phyloP scores from a whole-genome alignment of 2,329 filamentous ascomycete genomes.

The Plectosphaerella sp. region DNA sequence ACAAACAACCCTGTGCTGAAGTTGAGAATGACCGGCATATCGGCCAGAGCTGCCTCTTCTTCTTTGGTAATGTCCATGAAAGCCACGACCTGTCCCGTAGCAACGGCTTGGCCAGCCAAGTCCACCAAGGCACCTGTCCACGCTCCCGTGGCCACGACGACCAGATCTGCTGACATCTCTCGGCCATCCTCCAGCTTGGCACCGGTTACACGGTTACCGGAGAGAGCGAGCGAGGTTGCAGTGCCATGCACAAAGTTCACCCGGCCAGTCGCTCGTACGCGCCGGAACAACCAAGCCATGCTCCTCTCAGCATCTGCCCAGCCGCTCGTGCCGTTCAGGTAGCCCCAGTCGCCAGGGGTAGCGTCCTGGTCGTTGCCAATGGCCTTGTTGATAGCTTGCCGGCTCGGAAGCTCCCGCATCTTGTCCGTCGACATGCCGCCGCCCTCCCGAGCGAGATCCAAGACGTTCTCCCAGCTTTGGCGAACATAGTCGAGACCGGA shows the following conservation, averaged over 20 bases:
- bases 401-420: conserved; percentile 40
- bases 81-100: conserved; percentile 76
- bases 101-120: conserved; percentile 68
- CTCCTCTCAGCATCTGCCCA: conserved; percentile 75
- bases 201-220: conserved; percentile 30
- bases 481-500: conserved; percentile 54
- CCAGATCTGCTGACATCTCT: conserved; percentile 61
- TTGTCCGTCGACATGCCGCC: conserved; percentile 28
- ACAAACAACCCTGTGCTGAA: conserved; percentile 68
- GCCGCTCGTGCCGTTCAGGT: conserved; percentile 68
- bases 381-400: conserved; percentile 36
- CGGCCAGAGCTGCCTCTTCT: conserved; percentile 61
- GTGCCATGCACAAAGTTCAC: conserved; percentile 51
- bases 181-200: conserved; percentile 47
- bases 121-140: conserved; percentile 81
- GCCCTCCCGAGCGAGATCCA: conserved; percentile 36
- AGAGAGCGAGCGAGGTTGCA: conserved; percentile 34
- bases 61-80: conserved; percentile 71
- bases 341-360: conserved; percentile 61
- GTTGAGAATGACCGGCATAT: conserved; percentile 70
- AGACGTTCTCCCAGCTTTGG: conserved; percentile 56
- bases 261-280: conserved; percentile 49
- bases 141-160: conserved; percentile 78
- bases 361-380: conserved; percentile 23
- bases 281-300: conserved; percentile 59